A percentile compares a stretch with the other conserved stretches of the same genome.
Conservation (phyloP, 2,329 filamentous ascomycete species). For the Pseudocercospora fuligena region DNA sequence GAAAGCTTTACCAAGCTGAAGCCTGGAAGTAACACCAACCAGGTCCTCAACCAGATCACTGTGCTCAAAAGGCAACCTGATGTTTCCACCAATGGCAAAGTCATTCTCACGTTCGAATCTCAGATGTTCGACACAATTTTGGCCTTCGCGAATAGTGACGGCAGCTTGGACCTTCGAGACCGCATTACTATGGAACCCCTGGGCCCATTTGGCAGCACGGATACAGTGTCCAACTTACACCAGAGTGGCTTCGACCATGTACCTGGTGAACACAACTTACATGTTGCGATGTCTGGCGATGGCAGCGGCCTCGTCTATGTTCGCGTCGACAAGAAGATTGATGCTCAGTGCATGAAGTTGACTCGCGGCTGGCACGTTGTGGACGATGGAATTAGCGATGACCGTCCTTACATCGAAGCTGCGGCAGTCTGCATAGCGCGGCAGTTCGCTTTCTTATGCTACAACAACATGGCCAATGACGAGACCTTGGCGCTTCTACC, state of each 20-base stretch:
- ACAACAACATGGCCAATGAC: conserved; percentile 53
- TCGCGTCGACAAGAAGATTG: conserved; percentile 49
- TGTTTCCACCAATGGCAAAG: conserved; percentile 66
- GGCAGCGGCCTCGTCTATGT: conserved; percentile 52
- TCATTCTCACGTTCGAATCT: conserved; percentile 70
- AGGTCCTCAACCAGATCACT: conserved; percentile 38
- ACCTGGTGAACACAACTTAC: conserved; percentile 60
- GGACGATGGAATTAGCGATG: conserved; percentile 36
- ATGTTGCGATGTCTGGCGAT: conserved; percentile 55
- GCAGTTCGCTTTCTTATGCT: conserved; percentile 42
- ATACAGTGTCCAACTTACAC: conserved; percentile 70
- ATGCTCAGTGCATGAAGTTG: conserved; percentile 37
- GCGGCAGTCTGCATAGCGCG: conserved; percentile 41
- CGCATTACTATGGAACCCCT: conserved; percentile 69
- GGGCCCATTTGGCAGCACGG: conserved; percentile 66
- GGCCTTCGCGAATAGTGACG: conserved; percentile 77
- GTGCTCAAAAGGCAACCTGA: conserved; percentile 70
- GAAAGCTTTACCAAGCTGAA: conserved; percentile 45
- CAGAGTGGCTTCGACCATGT: conserved; percentile 79
- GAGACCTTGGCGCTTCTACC: conserved; percentile 54
- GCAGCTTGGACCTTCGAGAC: conserved; percentile 79
- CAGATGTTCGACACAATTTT: conserved; percentile 74
- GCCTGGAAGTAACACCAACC: conserved; percentile 25
- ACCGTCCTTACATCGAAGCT: conserved; percentile 35
- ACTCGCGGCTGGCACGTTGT: conserved; percentile 37